Evolutionary conservation across 345 rosid genomes (phyloP), one percentile per base, ranked within the genome.

Genomic region (Erodium maritimum): DNA sequence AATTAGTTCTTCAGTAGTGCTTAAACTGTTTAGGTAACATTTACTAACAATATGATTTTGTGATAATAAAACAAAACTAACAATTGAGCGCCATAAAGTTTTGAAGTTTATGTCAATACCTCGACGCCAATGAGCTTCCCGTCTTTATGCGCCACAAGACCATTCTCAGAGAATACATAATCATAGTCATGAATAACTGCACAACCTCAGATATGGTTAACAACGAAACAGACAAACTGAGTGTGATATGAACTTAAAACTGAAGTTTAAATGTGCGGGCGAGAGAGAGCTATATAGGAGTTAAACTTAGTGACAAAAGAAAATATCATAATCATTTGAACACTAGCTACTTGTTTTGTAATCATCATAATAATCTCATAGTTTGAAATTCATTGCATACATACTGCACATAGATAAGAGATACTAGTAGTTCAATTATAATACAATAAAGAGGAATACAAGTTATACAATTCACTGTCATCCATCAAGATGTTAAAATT

Each of bases 91-190:
- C 2, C 37, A 29, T 29, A 29, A 0, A 4, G 2, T 24, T 46
- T 20, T 42, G 24, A 25, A 50, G 33, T 19, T 18, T 12, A 13
- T 67, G 19, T n/a, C 4, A n/a, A 57, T 73, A 93, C 99, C 99
- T 89, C 86, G 23, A 77, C 70, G 57, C 82, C 99, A 69, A 87
- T 83, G 60, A 86, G 80, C 61, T 86, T 71, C 48, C 99, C 99
- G 67, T 80, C 89, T 78, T 93, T 85, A 57, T 89, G 84, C 45
- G 99, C 96, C 67, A 93, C 87, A 68, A 93, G 99, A 54, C 96
- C 99, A 77, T 93, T 93, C 82, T 93, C 99, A 55, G 99, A 83
- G 69, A 93, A 93, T 19, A 80, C 91, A 51, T 81, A 93, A 76
- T 93, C 96, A 71, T 85, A 93, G 65, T 89, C 99, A 42, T 72